Percentiles rank a stretch among this genome's conserved stretches.
Conservation (phyloP, 345 rosid genomes). For the Streptanthus diversifolius region DNA sequence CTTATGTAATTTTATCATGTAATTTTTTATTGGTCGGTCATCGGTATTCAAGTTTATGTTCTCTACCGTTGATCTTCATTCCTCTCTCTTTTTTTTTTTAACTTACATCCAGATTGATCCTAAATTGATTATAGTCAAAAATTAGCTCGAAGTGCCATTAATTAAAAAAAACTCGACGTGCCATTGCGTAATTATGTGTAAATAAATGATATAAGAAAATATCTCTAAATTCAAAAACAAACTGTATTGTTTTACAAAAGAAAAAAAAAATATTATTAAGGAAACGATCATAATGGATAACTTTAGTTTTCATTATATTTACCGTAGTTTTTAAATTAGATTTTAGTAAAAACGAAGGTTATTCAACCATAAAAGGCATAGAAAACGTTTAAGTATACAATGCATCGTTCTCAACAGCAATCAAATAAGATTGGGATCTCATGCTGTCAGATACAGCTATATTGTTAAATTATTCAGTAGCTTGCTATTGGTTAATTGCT, state of each 20-base stretch:
- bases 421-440: constrained; percentile 19
- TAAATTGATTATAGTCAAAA: not conserved
- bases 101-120: not conserved
- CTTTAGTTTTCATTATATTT: not conserved
- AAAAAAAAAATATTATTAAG: too few species aligned
- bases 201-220: not conserved
- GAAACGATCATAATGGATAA: not conserved
- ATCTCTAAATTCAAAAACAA: not conserved
- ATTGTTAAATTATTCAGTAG: not conserved
- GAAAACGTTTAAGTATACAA: not conserved
- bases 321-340: not conserved
- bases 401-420: constrained; percentile 12
- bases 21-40: not conserved
- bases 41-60: not conserved
- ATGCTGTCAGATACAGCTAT: constrained; percentile 27
- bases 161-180: not conserved
- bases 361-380: not conserved
- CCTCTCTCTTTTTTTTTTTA: not conserved
- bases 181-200: not conserved
- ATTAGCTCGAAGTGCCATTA: not conserved
- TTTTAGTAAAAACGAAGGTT: not conserved
- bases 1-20: not conserved
- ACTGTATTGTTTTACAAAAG: not conserved
- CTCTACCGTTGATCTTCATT: not conserved
- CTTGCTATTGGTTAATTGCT: not conserved